A percentile compares a stretch with the other conserved stretches of the same genome.
phyloP scores from a whole-genome alignment of 805 yeast genomes.

The Jamesozyma lodderae region DNA sequence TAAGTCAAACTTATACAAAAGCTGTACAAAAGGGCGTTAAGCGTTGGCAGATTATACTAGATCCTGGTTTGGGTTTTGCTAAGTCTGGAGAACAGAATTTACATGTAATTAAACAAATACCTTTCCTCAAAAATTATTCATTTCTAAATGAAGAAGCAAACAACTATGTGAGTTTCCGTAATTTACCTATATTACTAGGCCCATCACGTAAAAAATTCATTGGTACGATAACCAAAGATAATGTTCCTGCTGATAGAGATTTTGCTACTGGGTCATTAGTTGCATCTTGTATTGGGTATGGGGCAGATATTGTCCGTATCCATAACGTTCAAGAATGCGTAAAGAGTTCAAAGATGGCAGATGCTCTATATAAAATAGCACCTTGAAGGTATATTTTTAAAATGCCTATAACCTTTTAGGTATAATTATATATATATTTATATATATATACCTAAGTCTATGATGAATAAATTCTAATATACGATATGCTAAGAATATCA shows the following conservation, averaged over 20 bases:
- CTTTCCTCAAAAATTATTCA: conserved; percentile 41
- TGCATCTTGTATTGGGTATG: conserved; percentile 62
- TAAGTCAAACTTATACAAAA: conserved; percentile 42
- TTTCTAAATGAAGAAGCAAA: conserved; percentile 13
- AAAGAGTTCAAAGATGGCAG: conserved; percentile 54
- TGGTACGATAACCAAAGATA: conserved; percentile 59
- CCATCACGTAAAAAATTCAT: conserved; percentile 84
- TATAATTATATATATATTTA: neutral
- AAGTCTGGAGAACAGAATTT: conserved; percentile 67
- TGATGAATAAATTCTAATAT: no score
- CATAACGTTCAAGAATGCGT: conserved; percentile 65
- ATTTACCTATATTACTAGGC: conserved; percentile 67
- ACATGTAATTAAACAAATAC: conserved; percentile 45
- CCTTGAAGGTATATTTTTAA: no score
- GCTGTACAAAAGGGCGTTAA: conserved; percentile 58
- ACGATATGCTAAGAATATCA: no score
- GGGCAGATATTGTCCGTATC: conserved; percentile 76
- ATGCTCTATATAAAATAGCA: conserved; percentile 45
- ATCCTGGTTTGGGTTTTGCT: conserved; percentile 98
- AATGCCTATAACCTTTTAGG: no score
- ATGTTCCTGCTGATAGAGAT: conserved; percentile 51
- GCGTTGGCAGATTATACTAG: conserved; percentile 86
- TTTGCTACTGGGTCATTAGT: conserved; percentile 71
- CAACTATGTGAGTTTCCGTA: conserved; percentile 22
- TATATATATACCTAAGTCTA: no score